phyloP scores from a whole-genome alignment of 768 basidiomycete species.

The Podaxis rugospora region DNA sequence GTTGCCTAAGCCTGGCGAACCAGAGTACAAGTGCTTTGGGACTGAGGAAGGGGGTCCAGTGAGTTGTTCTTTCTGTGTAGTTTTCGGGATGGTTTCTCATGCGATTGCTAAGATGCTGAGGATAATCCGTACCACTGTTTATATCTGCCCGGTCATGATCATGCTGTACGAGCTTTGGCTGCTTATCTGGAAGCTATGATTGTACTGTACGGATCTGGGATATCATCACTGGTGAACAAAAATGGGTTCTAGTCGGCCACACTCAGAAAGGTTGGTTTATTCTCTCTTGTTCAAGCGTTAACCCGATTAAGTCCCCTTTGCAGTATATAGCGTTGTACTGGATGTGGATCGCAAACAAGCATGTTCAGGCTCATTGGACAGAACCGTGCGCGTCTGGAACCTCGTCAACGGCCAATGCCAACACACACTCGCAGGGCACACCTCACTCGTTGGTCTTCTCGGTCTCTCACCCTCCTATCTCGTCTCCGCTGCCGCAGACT shows the following conservation, averaged over 20 bases:
- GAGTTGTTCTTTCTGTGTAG: slow-evolving; percentile 1
- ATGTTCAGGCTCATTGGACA: slow-evolving; percentile 98
- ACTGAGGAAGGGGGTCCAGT: slow-evolving; percentile 46
- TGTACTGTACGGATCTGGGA: slow-evolving; percentile 96
- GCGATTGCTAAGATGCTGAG: slow-evolving; percentile 45
- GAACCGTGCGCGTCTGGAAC: slow-evolving; percentile 94
- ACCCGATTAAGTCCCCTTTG: background rate
- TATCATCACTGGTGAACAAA: slow-evolving; percentile 75
- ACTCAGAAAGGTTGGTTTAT: slow-evolving; percentile 75
- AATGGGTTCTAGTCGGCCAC: slow-evolving; percentile 80
- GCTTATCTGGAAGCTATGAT: slow-evolving; percentile 96
- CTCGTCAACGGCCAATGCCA: slow-evolving; percentile 76
- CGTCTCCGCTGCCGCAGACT: slow-evolving; percentile 95
- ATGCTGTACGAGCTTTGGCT: slow-evolving; percentile 90
- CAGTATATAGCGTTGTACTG: slow-evolving; percentile 94
- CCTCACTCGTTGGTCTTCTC: slow-evolving; percentile 90
- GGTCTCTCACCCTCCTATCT: slow-evolving; percentile 86
- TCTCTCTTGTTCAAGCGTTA: slow-evolving; percentile 2
- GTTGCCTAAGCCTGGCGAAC: slow-evolving; percentile 57
- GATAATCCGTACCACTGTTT: slow-evolving; percentile 88
- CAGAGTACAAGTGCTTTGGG: slow-evolving; percentile 68
- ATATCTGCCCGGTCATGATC: slow-evolving; percentile 83
- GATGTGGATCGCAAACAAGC: slow-evolving; percentile 85
- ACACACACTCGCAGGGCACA: slow-evolving; percentile 84
- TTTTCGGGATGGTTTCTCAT: slow-evolving; percentile 7